A percentile compares a stretch with the other conserved stretches of the same genome.
These are phyloP conservation scores for Falciphora oryzae DNA, from an alignment of 2,329 filamentous ascomycete genomes.

Conservation along the genomic window DNA sequence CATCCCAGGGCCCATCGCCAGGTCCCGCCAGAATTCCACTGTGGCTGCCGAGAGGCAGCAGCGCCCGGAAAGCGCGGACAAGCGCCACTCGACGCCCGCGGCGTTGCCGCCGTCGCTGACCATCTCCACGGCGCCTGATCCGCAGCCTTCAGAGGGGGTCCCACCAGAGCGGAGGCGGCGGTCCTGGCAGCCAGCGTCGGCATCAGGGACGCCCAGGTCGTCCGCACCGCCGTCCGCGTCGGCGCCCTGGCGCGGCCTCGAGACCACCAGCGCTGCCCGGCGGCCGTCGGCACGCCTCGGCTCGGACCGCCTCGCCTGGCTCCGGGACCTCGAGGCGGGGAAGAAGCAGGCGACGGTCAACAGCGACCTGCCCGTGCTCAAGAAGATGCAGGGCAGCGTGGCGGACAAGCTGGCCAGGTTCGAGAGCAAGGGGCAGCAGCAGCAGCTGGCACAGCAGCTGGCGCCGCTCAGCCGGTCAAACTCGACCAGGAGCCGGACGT, in stretches of 20 bases:
- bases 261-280: neutral
- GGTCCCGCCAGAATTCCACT: too few species aligned
- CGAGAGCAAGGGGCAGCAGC: neutral
- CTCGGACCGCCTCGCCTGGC: conserved; percentile 3
- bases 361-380: conserved; percentile 3
- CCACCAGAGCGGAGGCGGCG: too few species aligned
- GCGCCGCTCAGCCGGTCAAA: neutral
- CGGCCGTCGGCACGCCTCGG: neutral
- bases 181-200: too few species aligned
- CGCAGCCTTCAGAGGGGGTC: too few species aligned
- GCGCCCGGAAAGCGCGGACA: neutral
- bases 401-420: conserved; percentile 5
- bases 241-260: neutral
- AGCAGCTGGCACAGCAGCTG: neutral
- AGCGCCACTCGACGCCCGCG: conserved; percentile 4
- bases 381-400: conserved; percentile 2
- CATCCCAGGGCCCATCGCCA: too few species aligned
- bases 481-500: neutral
- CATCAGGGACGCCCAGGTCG: neutral
- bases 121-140: neutral
- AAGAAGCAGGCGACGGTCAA: neutral
- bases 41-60: too few species aligned
- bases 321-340: conserved; percentile 1
- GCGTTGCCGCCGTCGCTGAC: neutral
- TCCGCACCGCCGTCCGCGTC: neutral